phyloP scores from a whole-genome alignment of 2,329 filamentous ascomycete genomes.

The Myotisia sp. region DNA sequence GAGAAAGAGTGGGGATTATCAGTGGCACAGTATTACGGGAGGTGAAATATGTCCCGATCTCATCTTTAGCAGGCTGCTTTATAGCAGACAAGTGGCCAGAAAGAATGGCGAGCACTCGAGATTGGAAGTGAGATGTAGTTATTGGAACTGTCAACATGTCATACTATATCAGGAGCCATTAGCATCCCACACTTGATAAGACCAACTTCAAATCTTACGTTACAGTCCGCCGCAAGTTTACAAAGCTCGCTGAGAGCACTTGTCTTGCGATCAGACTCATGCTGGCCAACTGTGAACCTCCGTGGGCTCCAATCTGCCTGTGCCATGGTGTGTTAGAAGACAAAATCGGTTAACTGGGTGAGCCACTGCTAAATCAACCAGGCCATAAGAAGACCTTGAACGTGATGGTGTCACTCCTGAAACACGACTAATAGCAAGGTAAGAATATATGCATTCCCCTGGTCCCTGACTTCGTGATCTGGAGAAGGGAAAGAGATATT shows the following conservation, averaged over 20 bases:
- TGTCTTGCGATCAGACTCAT: conserved; percentile 40
- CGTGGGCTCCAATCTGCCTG: conserved; percentile 20
- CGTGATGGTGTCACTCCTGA: too few relatives aligned
- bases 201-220: conserved; percentile 27
- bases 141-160: conserved; percentile 51
- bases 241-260: conserved; percentile 35
- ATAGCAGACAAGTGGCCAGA: conserved; percentile 36
- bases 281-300: conserved; percentile 47
- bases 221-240: conserved; percentile 42
- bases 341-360: too few relatives aligned
- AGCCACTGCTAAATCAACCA: too few relatives aligned
- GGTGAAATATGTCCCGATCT: conserved; percentile 25
- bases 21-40: conserved; percentile 29
- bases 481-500: too few relatives aligned
- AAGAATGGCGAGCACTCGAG: conserved; percentile 40
- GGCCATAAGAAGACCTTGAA: too few relatives aligned
- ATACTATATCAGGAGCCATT: conserved; percentile 35
- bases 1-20: conserved; percentile 27
- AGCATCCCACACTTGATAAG: conserved; percentile 1
- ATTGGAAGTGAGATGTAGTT: conserved; percentile 47
- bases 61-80: conserved; percentile 23
- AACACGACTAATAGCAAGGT: too few relatives aligned
- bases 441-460: too few relatives aligned
- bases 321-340: too few relatives aligned
- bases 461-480: too few relatives aligned